These are phyloP conservation scores for Geotrichum reessii DNA, from an alignment of 1,139 yeast genomes.

Conservation along the genomic window DNA sequence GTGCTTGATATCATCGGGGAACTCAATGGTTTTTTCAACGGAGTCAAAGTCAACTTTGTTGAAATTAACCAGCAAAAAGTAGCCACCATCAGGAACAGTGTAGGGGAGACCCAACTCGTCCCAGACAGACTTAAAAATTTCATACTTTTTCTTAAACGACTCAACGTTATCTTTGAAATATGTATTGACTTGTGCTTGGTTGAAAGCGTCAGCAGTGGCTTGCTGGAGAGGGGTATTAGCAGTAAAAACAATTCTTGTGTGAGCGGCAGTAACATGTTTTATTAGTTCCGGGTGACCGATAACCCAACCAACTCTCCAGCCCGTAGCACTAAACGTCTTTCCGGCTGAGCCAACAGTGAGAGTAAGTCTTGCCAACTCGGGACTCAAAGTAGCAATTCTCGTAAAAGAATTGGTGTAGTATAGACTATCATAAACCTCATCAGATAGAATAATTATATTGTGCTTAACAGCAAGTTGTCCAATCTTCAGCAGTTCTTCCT, in stretches of 20 bases:
- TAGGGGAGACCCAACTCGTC: slow-evolving; percentile 85
- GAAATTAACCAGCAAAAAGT: slow-evolving; percentile 83
- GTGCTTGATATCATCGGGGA: slow-evolving; percentile 60
- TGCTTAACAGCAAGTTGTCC: slow-evolving; percentile 81
- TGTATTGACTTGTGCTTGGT: slow-evolving; percentile 51
- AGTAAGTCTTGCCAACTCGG: slow-evolving; percentile 73
- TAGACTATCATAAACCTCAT: slow-evolving; percentile 91
- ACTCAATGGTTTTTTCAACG: slow-evolving; percentile 30
- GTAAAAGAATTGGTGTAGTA: slow-evolving; percentile 63
- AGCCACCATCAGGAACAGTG: slow-evolving; percentile 88
- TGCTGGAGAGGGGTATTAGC: slow-evolving; percentile 91
- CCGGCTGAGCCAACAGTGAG: slow-evolving; percentile 96
- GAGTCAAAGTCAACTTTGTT: slow-evolving; percentile 61
- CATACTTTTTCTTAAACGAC: slow-evolving; percentile 63
- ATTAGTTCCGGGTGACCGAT: slow-evolving; percentile 78
- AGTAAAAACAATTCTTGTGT: slow-evolving; percentile 85
- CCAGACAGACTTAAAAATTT: slow-evolving; percentile 66
- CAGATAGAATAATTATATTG: slow-evolving; percentile 76
- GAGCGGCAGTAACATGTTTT: slow-evolving; percentile 81
- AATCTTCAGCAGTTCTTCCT: slow-evolving; percentile 62
- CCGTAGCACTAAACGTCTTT: slow-evolving; percentile 94
- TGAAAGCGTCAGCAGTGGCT: slow-evolving; percentile 77
- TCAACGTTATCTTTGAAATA: slow-evolving; percentile 67
- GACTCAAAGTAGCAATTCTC: slow-evolving; percentile 75
- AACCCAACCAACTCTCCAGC: slow-evolving; percentile 97